phyloP scores from a whole-genome alignment of 495 filamentous ascomycete genomes.

The Peziza echinospora region DNA sequence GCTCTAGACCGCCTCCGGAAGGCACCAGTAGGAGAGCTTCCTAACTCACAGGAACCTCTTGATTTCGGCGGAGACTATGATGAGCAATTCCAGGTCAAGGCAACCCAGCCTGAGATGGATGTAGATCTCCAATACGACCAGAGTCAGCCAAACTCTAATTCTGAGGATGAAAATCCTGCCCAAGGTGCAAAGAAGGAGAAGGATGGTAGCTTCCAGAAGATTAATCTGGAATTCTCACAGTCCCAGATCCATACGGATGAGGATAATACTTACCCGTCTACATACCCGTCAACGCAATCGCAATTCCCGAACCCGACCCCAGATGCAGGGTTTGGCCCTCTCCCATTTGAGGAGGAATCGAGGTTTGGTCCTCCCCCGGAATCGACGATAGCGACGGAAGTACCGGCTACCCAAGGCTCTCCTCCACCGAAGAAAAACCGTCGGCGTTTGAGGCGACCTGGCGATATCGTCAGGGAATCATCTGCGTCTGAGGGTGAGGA shows the following conservation, averaged over 20 bases:
- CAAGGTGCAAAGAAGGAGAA: neutral
- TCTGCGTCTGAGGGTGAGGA: neutral
- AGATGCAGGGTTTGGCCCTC: slow-evolving; percentile 49
- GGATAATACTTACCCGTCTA: slow-evolving; percentile 21
- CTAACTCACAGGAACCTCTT: slow-evolving; percentile 9
- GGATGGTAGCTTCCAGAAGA: neutral
- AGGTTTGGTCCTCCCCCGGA: slow-evolving; percentile 5
- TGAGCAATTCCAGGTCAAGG: neutral
- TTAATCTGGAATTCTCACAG: slow-evolving; percentile 2
- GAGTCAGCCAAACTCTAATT: slow-evolving; percentile 3
- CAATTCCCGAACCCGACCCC: slow-evolving; percentile 60
- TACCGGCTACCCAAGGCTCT: neutral
- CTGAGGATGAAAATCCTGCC: neutral
- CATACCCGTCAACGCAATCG: slow-evolving; percentile 18
- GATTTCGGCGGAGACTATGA: slow-evolving; percentile 5
- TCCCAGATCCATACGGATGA: neutral
- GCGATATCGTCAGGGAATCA: slow-evolving; percentile 2
- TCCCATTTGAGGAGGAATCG: slow-evolving; percentile 1
- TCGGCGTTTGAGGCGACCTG: slow-evolving; percentile 19
- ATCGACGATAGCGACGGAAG: neutral
- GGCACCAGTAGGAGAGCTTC: slow-evolving; percentile 13
- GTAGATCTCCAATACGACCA: slow-evolving; percentile 5
- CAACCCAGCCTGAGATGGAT: slow-evolving; percentile 2
- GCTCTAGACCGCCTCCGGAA: slow-evolving; percentile 9
- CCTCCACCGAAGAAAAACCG: slow-evolving; percentile 5